Evolutionary conservation across 371 early-diverging fungal genomes (phyloP), one percentile per base, ranked within the genome.

Genomic region (Mucor velutinosus): DNA sequence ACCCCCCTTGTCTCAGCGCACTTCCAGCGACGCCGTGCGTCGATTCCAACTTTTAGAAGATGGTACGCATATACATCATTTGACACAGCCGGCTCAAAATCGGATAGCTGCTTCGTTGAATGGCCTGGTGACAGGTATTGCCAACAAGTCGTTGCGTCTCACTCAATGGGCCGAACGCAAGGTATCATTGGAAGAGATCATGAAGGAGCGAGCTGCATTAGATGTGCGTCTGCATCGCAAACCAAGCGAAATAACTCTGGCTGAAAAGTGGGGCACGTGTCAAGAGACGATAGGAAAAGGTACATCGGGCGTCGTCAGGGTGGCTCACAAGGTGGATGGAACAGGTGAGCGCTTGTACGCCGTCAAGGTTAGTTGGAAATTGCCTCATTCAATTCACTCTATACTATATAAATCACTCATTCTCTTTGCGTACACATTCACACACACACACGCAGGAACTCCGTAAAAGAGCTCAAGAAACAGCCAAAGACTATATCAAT

Each of bases 401-500:
- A 4, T 19, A 11, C 21, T 25, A 25, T 51, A 14, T 15, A 53
- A 57, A 32, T 33, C 19, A 33, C 57, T 32, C 57, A 57, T 17
- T 56, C 11, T 25, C 30, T 23, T 51, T 51, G 25, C 23, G 41
- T 17, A 15, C 41, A 41, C 41, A 41, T 41, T 53, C 27, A 25
- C 53, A 15, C 27, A 27, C 37, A 55, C 51, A 12, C 49, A 45
- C 2, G 25, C 47, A 93, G 85, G 92, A 91, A 76, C 89, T 94
- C 71, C 81, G 87, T 15, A 83, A 82, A 69, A 64, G 74, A 19
- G 58, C 76, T 41, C 74, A 82, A 30, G 92, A 93, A 72, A 69
- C 83, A 7, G 70, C 84, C 27, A 85, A 83, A 62, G 78, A 80
- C 51, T 93, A 91, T 72, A 73, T 89, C 47, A 86, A 89, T 56